Percentiles rank a stretch among this genome's conserved stretches.
These are phyloP conservation scores for Plasmodium vivax DNA, from an alignment of 169 alveolate species.

Conservation along the genomic window DNA sequence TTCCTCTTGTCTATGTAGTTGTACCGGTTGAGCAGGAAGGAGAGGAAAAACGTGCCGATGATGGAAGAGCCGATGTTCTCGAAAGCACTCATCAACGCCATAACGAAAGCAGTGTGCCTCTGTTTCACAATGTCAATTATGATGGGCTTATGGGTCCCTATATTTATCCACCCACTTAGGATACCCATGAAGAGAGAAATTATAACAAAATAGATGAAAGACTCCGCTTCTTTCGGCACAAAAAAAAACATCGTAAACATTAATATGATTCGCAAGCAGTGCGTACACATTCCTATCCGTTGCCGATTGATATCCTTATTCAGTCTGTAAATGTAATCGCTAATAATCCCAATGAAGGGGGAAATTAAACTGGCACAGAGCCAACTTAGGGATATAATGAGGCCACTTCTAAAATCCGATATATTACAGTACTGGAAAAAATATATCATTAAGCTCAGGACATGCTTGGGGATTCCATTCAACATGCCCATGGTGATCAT, in stretches of 20 bases:
- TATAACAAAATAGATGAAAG: conserved; percentile 72
- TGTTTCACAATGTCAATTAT: conserved; percentile 79
- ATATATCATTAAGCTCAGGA: conserved; percentile 78
- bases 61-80: conserved; percentile 79
- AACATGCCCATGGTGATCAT: conserved; percentile 79
- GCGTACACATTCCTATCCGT: conserved; percentile 77
- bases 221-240: conserved; percentile 78
- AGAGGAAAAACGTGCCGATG: conserved; percentile 77
- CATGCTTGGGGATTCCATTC: conserved; percentile 81
- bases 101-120: conserved; percentile 78
- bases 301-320: conserved; percentile 78
- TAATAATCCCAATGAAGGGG: conserved; percentile 79
- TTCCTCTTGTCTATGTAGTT: conserved; percentile 53
- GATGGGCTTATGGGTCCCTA: conserved; percentile 80
- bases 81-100: conserved; percentile 78
- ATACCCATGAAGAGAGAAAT: conserved; percentile 79
- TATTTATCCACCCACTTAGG: conserved; percentile 82
- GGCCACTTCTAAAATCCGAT: conserved; percentile 77
- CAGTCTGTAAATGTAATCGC: conserved; percentile 76
- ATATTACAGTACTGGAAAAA: conserved; percentile 81
- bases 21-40: conserved; percentile 29
- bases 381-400: conserved; percentile 79
- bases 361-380: conserved; percentile 78
- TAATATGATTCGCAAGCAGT: conserved; percentile 70
- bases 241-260: conserved; percentile 74